phyloP scores from a whole-genome alignment of 345 rosid species.

The Linum tenue region DNA sequence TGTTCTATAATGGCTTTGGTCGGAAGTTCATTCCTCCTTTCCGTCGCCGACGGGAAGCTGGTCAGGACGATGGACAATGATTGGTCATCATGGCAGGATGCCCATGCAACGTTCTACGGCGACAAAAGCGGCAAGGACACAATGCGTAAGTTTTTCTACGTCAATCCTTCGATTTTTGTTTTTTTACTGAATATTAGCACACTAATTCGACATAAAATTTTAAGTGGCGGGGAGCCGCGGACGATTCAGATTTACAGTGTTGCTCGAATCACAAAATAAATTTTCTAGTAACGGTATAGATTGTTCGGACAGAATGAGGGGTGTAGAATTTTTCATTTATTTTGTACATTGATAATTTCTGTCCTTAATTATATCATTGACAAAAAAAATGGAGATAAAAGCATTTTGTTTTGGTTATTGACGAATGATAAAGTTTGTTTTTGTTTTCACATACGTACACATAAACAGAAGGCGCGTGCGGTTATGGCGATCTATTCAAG shows the following conservation, averaged over 20 bases:
- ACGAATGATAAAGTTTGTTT: no score
- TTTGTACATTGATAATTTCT: background rate
- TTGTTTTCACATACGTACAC: no score
- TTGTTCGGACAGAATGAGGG: no score
- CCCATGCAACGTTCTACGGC: conserved; percentile 49
- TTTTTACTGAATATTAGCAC: background rate
- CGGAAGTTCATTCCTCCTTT: no score
- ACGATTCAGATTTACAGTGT: background rate
- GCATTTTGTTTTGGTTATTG: no score
- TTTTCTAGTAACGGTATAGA: background rate
- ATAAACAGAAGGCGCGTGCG: conserved; percentile 59
- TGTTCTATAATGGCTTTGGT: no score
- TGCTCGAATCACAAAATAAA: background rate
- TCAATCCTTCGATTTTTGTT: background rate
- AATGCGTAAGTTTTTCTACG: conserved; percentile 27
- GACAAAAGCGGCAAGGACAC: conserved; percentile 33
- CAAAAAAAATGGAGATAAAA: no score
- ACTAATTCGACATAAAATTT: background rate
- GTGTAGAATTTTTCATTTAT: background rate
- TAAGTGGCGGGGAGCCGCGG: no score
- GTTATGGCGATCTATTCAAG: conserved; percentile 48
- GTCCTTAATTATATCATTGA: background rate
- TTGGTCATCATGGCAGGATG: conserved; percentile 23
- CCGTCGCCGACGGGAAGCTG: no score
- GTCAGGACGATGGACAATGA: background rate